phyloP scores from a whole-genome alignment of 202 grass and related monocot species.

The Miscanthus sacchariflorus region DNA sequence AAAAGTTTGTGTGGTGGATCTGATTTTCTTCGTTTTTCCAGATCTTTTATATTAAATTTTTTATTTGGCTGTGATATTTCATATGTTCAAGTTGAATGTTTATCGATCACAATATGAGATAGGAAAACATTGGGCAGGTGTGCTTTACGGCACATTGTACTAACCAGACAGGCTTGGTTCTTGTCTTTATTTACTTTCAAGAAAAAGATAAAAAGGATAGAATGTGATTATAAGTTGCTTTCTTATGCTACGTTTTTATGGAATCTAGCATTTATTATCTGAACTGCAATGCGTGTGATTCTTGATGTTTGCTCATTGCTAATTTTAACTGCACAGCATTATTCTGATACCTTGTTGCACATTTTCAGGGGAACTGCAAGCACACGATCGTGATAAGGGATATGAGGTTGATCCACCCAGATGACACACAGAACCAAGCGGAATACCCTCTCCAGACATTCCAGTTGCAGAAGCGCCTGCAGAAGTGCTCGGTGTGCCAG shows the following conservation, averaged over 20 bases:
- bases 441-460: constrained; percentile 84
- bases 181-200: background rate
- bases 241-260: constrained; percentile 10
- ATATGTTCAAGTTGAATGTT: background rate
- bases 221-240: constrained; percentile 16
- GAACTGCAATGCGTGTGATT: background rate
- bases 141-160: background rate
- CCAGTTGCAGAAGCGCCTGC: constrained; percentile 68
- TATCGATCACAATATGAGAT: background rate
- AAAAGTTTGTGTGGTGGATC: background rate
- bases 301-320: background rate
- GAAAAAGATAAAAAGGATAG: background rate
- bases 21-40: background rate
- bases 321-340: background rate
- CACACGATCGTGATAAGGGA: constrained; percentile 86
- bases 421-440: constrained; percentile 72
- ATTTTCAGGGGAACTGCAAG: constrained; percentile 86
- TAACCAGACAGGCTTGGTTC: background rate
- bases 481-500: constrained; percentile 92
- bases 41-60: background rate
- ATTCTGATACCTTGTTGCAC: background rate
- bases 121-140: background rate
- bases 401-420: constrained; percentile 81
- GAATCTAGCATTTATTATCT: background rate
- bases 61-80: background rate